phyloP scores from a whole-genome alignment of 1,139 yeast species.

The Sugiyamaella neomexicana region DNA sequence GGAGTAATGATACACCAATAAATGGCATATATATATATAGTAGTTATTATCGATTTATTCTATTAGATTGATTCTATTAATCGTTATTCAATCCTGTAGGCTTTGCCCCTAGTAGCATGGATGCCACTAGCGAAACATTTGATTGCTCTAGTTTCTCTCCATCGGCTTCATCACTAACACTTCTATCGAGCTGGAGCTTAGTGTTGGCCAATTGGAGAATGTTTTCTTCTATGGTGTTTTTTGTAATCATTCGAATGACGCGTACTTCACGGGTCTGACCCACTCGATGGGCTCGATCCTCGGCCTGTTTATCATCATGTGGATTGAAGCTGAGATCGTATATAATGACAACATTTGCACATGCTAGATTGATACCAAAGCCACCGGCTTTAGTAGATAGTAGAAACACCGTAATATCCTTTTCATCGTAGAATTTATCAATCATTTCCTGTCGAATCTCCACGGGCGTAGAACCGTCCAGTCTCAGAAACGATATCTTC shows the following conservation, averaged over 20 bases:
- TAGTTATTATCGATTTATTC: too few species aligned
- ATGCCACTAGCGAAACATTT: slow-evolving; percentile 48
- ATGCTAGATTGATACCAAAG: slow-evolving; percentile 92
- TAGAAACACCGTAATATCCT: slow-evolving; percentile 78
- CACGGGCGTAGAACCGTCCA: slow-evolving; percentile 93
- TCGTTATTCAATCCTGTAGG: too few species aligned
- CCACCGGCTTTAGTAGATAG: slow-evolving; percentile 97
- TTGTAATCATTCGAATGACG: slow-evolving; percentile 74
- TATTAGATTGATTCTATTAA: too few species aligned
- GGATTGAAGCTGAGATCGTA: slow-evolving; percentile 96
- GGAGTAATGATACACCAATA: slow-evolving; percentile 1
- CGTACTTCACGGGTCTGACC: slow-evolving; percentile 90
- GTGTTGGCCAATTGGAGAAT: slow-evolving; percentile 85
- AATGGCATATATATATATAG: slow-evolving; percentile 1
- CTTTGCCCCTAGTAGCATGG: slow-evolving; percentile 38
- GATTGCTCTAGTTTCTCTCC: slow-evolving; percentile 54
- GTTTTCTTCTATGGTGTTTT: slow-evolving; percentile 82
- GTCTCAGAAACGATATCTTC: slow-evolving; percentile 71
- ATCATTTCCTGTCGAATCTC: slow-evolving; percentile 90
- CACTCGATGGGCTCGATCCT: slow-evolving; percentile 96
- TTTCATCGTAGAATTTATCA: slow-evolving; percentile 83
- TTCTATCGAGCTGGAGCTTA: slow-evolving; percentile 80
- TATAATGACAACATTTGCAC: slow-evolving; percentile 89
- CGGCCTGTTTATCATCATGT: slow-evolving; percentile 98
- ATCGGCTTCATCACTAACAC: slow-evolving; percentile 54